Evolutionary conservation across 495 filamentous ascomycete species (phyloP).

Genomic region (Amorphotheca resinae): DNA sequence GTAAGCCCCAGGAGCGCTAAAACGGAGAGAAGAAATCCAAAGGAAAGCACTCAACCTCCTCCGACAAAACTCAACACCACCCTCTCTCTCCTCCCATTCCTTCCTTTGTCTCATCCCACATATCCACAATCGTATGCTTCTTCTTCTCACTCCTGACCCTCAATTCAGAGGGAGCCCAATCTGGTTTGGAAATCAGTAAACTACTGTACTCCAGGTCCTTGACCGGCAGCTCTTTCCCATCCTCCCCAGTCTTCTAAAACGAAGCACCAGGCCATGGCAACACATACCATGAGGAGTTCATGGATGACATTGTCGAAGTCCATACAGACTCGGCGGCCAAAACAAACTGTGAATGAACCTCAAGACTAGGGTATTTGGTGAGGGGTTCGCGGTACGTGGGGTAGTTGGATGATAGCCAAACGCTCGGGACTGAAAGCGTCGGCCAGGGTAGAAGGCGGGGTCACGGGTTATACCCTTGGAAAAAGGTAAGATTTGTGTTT

Average conservation of each 20-base stretch:
- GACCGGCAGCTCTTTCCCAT: background rate
- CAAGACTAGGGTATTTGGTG: slow-evolving; percentile 31
- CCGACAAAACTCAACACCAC: no score
- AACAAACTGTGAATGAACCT: slow-evolving; percentile 12
- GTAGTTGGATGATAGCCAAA: slow-evolving; percentile 26
- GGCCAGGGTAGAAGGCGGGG: slow-evolving; percentile 43
- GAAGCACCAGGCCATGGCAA: background rate
- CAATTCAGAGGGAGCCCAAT: background rate
- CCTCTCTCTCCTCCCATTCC: background rate
- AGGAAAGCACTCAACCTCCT: no score
- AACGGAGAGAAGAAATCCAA: no score
- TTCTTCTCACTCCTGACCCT: background rate
- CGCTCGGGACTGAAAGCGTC: slow-evolving; percentile 45
- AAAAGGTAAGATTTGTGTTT: background rate
- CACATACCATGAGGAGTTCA: slow-evolving; percentile 1
- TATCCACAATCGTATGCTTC: background rate
- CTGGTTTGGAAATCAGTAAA: background rate
- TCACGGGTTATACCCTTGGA: slow-evolving; percentile 49
- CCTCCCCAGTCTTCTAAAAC: slow-evolving; percentile 1
- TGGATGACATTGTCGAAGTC: slow-evolving; percentile 8
- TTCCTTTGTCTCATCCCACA: background rate
- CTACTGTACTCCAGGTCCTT: background rate
- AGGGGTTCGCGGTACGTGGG: slow-evolving; percentile 30
- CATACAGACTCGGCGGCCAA: slow-evolving; percentile 14
- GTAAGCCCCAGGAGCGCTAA: no score